Evolutionary conservation across 169 alveolate genomes (phyloP), one percentile per base, ranked within the genome.

Genomic region (Cryptosporidium tyzzeri): DNA sequence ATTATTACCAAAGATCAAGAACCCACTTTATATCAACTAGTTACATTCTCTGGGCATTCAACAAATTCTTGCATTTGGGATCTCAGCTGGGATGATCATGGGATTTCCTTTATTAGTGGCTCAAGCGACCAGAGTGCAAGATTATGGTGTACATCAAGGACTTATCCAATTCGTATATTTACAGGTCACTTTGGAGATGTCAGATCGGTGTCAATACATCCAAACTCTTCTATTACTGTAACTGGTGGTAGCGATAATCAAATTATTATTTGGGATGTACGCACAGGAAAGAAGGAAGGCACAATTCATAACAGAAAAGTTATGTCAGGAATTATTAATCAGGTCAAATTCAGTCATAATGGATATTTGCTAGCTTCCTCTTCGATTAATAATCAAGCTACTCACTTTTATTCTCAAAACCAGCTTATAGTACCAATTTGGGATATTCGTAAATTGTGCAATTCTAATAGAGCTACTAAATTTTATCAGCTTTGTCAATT

Each of bases 101-200:
- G 95, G 18, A 86, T 86, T 71, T 93, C 93, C 61, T 95, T 95
- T 55, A 95, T 94, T 14, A 91, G 95, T 84, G 94, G 96, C 2
- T 93, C 94, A 2, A 91, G 93, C 53, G 97, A 95, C 70, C 91
- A 92, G 69, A 93, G 96, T 1, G 96, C 96, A 0, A 86, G 92
- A 69, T 53, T 93, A 29, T 95, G 96, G 95, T 48, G 70, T 48
- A 93, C 92, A 18, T 91, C 87, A 41, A 21, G 91, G 12, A 86
- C 86, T 44, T 84, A 41, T 7, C 94, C 96, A 29, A 45, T 95
- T 16, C 69, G 96, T 53, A 91, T 92, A 8, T 93, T 95, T 69
- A 87, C 75, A 4, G 97, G 97, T 0, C 97, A 95, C 71, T 91
- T 93, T 39, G 91, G 95, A 44, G 97, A 95, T 85, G 95, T 95